Conservation (phyloP, 2,329 filamentous ascomycete species). For the Cytospora schulzeri region DNA sequence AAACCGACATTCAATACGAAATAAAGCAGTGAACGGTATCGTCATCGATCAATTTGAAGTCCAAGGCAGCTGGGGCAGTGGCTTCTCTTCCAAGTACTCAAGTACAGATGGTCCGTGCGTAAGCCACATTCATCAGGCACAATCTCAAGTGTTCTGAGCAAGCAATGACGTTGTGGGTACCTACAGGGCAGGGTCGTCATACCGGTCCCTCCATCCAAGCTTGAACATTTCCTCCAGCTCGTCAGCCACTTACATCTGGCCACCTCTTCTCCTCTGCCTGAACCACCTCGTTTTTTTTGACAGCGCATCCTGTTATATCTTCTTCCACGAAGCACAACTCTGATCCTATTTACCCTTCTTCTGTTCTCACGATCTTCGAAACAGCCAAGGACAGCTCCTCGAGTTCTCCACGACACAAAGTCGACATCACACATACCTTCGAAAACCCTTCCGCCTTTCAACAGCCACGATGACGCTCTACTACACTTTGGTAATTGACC, state of each 20-base stretch:
- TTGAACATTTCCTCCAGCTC: slow-evolving; percentile 18
- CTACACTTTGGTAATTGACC: slow-evolving; percentile 52
- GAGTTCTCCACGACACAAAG: background rate
- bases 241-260: slow-evolving; percentile 24
- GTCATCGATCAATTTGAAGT: background rate
- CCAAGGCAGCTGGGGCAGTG: background rate
- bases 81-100: background rate
- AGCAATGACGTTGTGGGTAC: slow-evolving; percentile 26
- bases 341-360: background rate
- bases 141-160: background rate
- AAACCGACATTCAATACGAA: background rate
- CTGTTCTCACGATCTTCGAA: slow-evolving; percentile 1
- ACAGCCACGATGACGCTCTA: slow-evolving; percentile 58
- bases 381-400: background rate
- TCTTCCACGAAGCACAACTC: slow-evolving; percentile 1
- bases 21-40: background rate
- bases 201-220: slow-evolving; percentile 23
- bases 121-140: background rate
- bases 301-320: background rate
- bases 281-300: background rate
- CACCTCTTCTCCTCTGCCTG: slow-evolving; percentile 21
- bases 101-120: background rate
- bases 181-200: slow-evolving; percentile 12
- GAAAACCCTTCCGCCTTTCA: slow-evolving; percentile 14
- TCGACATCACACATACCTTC: background rate